phyloP scores from a whole-genome alignment of 495 filamentous ascomycete species.

The Penicilliopsis zonata region DNA sequence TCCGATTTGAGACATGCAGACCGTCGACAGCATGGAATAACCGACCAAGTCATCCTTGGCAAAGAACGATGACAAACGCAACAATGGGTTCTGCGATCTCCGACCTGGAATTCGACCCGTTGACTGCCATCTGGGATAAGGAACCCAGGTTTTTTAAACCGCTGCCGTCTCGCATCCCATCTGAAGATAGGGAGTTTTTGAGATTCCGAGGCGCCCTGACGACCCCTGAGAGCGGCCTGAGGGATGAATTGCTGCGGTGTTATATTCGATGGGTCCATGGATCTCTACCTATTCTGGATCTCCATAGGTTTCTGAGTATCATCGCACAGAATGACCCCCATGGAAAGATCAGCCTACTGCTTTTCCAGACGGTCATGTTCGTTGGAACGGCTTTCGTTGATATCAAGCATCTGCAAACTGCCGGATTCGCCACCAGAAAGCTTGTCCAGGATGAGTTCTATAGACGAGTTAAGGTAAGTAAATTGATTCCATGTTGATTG shows the following conservation, averaged over 20 bases:
- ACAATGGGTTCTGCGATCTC: slow-evolving; percentile 20
- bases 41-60: too few relatives aligned
- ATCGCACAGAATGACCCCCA: slow-evolving; percentile 46
- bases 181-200: slow-evolving; percentile 63
- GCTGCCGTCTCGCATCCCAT: slow-evolving; percentile 30
- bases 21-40: too few relatives aligned
- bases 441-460: slow-evolving; percentile 67
- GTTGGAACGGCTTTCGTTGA: slow-evolving; percentile 66
- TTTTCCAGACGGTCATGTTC: slow-evolving; percentile 77
- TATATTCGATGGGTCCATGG: slow-evolving; percentile 80
- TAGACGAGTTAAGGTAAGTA: slow-evolving; percentile 52
- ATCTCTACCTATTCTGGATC: slow-evolving; percentile 71
- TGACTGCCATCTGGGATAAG: slow-evolving; percentile 29
- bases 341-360: slow-evolving; percentile 57
- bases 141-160: slow-evolving; percentile 51
- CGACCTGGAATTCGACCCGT: slow-evolving; percentile 18
- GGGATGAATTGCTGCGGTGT: slow-evolving; percentile 58
- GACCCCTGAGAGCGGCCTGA: slow-evolving; percentile 49
- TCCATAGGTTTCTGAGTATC: slow-evolving; percentile 54
- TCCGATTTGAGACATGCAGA: too few relatives aligned
- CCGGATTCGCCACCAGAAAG: slow-evolving; percentile 58
- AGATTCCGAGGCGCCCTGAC: slow-evolving; percentile 59
- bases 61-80: too few relatives aligned
- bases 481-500: slow-evolving; percentile 1
- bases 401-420: slow-evolving; percentile 49